Conservation (phyloP, 768 basidiomycete species). For the Phaeolepiota aurea region DNA sequence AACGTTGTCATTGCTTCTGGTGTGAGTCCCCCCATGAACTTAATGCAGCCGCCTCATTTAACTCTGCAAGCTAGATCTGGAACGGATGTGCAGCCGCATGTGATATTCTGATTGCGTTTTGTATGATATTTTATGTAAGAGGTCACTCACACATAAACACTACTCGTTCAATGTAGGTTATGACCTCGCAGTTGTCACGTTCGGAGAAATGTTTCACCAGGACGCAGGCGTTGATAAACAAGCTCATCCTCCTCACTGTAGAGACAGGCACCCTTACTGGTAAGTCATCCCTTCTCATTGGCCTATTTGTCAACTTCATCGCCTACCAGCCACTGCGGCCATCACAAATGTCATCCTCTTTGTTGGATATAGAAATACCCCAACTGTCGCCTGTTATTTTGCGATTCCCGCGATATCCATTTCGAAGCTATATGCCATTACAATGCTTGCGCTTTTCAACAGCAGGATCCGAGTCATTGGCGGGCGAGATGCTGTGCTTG, state of each 20-base stretch:
- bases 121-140: not conserved
- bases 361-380: not conserved
- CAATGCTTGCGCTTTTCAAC: constrained; percentile 5
- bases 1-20: too few species aligned
- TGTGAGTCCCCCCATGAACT: too few species aligned
- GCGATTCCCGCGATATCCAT: constrained; percentile 6
- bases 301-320: not conserved
- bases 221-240: constrained; percentile 1
- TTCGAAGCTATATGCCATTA: constrained; percentile 7
- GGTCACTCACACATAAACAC: not conserved
- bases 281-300: not conserved
- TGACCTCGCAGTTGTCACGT: constrained; percentile 3
- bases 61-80: too few species aligned
- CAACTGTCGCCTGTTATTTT: constrained; percentile 3
- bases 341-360: constrained; percentile 2
- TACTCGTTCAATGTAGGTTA: not conserved
- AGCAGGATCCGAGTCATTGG: constrained; percentile 5
- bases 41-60: too few species aligned
- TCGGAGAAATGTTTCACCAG: not conserved
- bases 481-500: constrained; percentile 1
- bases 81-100: not conserved
- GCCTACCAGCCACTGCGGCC: not conserved
- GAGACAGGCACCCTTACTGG: constrained; percentile 6
- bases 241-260: constrained; percentile 3
- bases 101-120: not conserved